phyloP scores from a whole-genome alignment of 768 basidiomycete genomes.

The Boletus barrowsii region DNA sequence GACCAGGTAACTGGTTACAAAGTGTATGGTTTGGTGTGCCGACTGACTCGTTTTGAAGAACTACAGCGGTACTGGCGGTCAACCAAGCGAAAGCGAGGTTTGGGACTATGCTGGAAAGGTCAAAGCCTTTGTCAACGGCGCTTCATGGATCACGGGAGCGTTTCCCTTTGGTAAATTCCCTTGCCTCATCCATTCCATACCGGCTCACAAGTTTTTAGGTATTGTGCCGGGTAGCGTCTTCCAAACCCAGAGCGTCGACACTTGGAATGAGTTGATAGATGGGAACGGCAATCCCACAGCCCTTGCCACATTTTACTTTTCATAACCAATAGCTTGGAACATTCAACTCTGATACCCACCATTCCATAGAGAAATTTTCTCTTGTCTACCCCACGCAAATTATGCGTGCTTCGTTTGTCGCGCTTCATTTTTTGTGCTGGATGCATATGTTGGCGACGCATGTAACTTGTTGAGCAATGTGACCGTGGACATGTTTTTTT shows the following conservation, averaged over 20 bases:
- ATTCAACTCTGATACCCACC: conserved; percentile 17
- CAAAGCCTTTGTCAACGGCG: conserved; percentile 42
- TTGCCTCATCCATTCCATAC: not conserved
- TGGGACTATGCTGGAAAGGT: conserved; percentile 43
- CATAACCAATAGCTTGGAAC: conserved; percentile 5
- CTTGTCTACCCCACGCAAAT: not conserved
- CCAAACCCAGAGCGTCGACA: conserved; percentile 39
- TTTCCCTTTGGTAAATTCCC: conserved; percentile 59
- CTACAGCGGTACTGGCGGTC: conserved; percentile 42
- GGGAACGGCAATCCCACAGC: conserved; percentile 42
- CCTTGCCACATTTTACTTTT: conserved; percentile 49
- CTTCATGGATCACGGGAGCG: conserved; percentile 33
- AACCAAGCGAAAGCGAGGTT: conserved; percentile 38
- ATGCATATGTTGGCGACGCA: conserved; percentile 14
- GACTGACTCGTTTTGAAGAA: conserved; percentile 37
- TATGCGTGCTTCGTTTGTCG: conserved; percentile 4
- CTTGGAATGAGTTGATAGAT: conserved; percentile 43
- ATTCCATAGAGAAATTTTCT: conserved; percentile 10
- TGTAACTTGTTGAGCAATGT: conserved; percentile 27
- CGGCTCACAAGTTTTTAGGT: conserved; percentile 35
- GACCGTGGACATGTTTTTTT: not conserved
- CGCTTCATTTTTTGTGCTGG: conserved; percentile 22
- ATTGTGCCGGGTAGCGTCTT: no score
- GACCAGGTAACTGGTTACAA: conserved; percentile 46
- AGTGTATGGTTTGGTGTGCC: not conserved